Evolutionary conservation across 73 alveolate species (phyloP).

Genomic region (Symbiodinium pilosum): DNA sequence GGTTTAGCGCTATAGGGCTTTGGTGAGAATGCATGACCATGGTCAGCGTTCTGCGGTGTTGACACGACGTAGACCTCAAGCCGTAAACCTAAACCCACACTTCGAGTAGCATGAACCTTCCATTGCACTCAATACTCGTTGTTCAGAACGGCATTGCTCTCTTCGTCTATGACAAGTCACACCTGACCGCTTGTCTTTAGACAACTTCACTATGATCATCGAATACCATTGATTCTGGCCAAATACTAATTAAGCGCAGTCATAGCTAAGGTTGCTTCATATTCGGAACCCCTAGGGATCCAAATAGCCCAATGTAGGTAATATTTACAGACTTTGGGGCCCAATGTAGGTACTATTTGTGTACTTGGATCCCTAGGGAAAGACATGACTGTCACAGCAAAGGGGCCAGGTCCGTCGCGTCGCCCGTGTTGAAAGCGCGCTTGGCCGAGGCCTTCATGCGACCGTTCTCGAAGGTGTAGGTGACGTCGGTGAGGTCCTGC

Average conservation of each 20-base stretch:
- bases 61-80: neutral
- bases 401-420: neutral
- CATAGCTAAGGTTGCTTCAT: too few species aligned
- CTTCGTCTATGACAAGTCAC: neutral
- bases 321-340: too few species aligned
- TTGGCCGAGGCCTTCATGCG: constrained; percentile 2
- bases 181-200: neutral
- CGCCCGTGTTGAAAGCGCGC: neutral
- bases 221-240: neutral
- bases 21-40: neutral
- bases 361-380: too few species aligned
- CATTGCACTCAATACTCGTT: neutral
- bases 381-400: too few species aligned
- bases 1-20: neutral
- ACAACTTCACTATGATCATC: neutral
- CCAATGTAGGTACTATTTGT: too few species aligned
- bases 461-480: neutral
- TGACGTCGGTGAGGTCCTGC: neutral
- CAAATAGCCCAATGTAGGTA: too few species aligned
- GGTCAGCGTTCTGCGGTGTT: neutral
- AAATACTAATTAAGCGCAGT: neutral
- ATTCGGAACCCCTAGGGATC: too few species aligned
- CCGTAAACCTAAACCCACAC: neutral
- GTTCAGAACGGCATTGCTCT: neutral
- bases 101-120: neutral